These are phyloP conservation scores for Fusarium equiseti DNA, from an alignment of 2,329 filamentous ascomycete species.

Conservation along the genomic window DNA sequence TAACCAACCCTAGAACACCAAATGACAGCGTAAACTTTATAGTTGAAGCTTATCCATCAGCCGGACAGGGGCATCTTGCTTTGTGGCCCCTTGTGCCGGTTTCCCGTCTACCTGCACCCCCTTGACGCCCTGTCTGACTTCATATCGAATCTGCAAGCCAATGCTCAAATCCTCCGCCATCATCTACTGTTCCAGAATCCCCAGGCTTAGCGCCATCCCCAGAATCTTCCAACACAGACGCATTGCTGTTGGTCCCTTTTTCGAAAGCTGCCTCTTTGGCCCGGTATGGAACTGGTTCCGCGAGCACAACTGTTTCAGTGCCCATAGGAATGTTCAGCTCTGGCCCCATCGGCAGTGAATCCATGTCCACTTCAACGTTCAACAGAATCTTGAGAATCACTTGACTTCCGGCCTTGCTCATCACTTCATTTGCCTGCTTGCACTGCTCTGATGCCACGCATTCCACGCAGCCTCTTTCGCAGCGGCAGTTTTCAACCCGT, in stretches of 20 bases:
- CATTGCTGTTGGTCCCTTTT: neutral
- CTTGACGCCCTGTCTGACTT: constrained; percentile 10
- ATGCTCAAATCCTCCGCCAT: constrained; percentile 47
- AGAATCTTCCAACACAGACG: constrained; percentile 17
- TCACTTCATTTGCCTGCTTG: constrained; percentile 87
- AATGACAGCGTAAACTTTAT: constrained; percentile 15
- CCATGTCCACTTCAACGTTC: constrained; percentile 82
- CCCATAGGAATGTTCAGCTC: constrained; percentile 77
- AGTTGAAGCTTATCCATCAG: constrained; percentile 29
- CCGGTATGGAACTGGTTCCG: constrained; percentile 70
- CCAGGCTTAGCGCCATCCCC: constrained; percentile 18
- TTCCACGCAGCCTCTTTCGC: constrained; percentile 85
- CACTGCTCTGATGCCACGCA: constrained; percentile 90
- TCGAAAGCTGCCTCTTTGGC: constrained; percentile 27
- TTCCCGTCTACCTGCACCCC: constrained; percentile 28
- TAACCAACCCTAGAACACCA: constrained; percentile 4
- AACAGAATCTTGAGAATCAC: constrained; percentile 84
- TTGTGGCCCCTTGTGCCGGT: constrained; percentile 28
- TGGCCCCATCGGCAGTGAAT: constrained; percentile 86
- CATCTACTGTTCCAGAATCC: constrained; percentile 26
- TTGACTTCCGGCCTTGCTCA: constrained; percentile 89
- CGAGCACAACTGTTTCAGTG: constrained; percentile 84
- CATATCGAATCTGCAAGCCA: constrained; percentile 42
- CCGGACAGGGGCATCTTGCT: constrained; percentile 29
- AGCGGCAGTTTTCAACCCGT: constrained; percentile 81